phyloP scores from a whole-genome alignment of 2,329 filamentous ascomycete species.

The Fusarium temperatum region DNA sequence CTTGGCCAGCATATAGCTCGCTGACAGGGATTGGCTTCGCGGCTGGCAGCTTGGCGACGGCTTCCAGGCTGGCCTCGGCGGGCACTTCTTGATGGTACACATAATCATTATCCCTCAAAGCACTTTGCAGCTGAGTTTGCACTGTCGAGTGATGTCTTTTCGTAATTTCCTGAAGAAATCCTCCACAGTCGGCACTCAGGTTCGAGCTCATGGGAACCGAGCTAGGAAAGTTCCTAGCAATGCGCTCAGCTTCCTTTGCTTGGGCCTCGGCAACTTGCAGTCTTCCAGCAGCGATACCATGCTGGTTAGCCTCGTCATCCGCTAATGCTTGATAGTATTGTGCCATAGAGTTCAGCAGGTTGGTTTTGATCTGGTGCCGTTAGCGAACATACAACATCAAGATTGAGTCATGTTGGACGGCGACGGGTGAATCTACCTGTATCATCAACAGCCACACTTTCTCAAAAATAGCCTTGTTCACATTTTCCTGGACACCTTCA shows the following conservation, averaged over 20 bases:
- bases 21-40: conserved; percentile 97
- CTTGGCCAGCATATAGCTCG: conserved; percentile 95
- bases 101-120: conserved; percentile 94
- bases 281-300: conserved; percentile 85
- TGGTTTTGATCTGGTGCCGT: conserved; percentile 73
- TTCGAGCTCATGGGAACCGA: conserved; percentile 85
- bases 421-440: conserved; percentile 62
- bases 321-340: conserved; percentile 94
- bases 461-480: conserved; percentile 90
- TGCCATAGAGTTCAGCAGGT: conserved; percentile 83
- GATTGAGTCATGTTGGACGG: not conserved
- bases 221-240: conserved; percentile 81
- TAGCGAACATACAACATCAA: conserved; percentile 8
- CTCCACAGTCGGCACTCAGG: conserved; percentile 80
- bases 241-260: conserved; percentile 79
- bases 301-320: conserved; percentile 87
- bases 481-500: conserved; percentile 93
- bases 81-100: conserved; percentile 97
- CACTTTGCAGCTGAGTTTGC: conserved; percentile 79
- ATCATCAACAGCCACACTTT: conserved; percentile 89
- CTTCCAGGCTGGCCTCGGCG: conserved; percentile 80
- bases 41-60: conserved; percentile 89
- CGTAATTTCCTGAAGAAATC: conserved; percentile 78
- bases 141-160: conserved; percentile 84
- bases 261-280: conserved; percentile 82